These are phyloP conservation scores for Naegleria lovaniensis DNA, from an alignment of 208 protist genomes.

Conservation along the genomic window DNA sequence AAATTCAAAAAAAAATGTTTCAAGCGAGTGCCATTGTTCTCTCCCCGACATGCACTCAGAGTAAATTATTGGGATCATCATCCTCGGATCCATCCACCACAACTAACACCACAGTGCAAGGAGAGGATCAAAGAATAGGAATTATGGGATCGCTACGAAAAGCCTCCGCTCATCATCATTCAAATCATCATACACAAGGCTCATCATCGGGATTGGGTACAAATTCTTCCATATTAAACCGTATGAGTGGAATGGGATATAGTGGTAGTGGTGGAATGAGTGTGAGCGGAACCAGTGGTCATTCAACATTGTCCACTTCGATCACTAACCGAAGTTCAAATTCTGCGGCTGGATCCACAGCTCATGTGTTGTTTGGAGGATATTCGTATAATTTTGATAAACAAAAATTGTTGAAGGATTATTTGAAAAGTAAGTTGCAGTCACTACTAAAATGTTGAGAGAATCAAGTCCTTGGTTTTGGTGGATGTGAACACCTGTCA, in stretches of 20 bases:
- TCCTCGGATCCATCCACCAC: not conserved
- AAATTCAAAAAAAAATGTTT: not conserved
- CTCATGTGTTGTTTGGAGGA: not conserved
- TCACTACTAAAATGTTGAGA: not conserved
- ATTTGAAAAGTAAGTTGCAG: not conserved
- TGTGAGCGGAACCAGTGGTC: too few species aligned
- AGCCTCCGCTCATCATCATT: not conserved
- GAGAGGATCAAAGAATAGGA: too few species aligned
- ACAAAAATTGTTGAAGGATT: not conserved
- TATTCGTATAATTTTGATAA: slow-evolving; percentile 1
- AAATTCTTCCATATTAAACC: not conserved
- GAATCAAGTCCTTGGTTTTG: too few species aligned
- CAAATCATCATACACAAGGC: too few species aligned
- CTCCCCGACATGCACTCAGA: not conserved
- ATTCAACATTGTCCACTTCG: too few species aligned
- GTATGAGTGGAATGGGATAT: not conserved
- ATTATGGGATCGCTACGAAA: too few species aligned
- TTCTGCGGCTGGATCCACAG: not conserved
- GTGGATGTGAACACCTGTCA: too few species aligned
- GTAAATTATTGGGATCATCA: not conserved
- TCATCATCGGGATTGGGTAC: not conserved
- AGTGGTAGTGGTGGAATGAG: not conserved
- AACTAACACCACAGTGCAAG: too few species aligned
- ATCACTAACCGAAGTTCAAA: not conserved
- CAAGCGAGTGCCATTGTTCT: not conserved